Evolutionary conservation across 2,329 filamentous ascomycete genomes (phyloP).

Genomic region (Aspergillus neotritici): DNA sequence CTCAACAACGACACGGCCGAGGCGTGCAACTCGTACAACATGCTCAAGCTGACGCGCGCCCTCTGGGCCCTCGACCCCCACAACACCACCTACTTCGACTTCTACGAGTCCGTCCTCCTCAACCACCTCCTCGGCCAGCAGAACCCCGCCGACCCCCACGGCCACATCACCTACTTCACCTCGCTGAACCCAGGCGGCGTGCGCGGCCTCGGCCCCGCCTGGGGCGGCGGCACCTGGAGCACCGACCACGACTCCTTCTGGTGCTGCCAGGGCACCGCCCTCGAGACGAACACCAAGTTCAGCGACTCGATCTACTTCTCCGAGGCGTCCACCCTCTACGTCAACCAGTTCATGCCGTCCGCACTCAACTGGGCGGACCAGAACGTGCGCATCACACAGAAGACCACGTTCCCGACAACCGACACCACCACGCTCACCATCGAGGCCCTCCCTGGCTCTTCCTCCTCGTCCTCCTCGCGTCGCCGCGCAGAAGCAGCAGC

Average conservation of each 20-base stretch:
- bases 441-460: too few relatives aligned
- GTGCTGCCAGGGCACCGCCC: slow-evolving; percentile 50
- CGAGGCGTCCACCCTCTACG: slow-evolving; percentile 39
- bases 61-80: slow-evolving; percentile 44
- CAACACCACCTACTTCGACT: slow-evolving; percentile 47
- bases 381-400: slow-evolving; percentile 40
- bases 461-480: too few relatives aligned
- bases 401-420: slow-evolving; percentile 39
- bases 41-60: slow-evolving; percentile 52
- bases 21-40: slow-evolving; percentile 53
- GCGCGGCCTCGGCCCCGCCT: slow-evolving; percentile 48
- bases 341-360: slow-evolving; percentile 49
- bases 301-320: slow-evolving; percentile 51
- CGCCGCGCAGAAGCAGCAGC: too few relatives aligned
- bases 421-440: slow-evolving; percentile 41
- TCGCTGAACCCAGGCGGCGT: slow-evolving; percentile 45
- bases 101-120: slow-evolving; percentile 47
- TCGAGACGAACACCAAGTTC: slow-evolving; percentile 52
- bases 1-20: slow-evolving; percentile 47
- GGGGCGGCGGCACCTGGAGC: slow-evolving; percentile 52
- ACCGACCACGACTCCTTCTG: slow-evolving; percentile 51
- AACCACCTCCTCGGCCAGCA: slow-evolving; percentile 51
- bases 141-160: slow-evolving; percentile 41
- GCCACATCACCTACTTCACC: slow-evolving; percentile 52
- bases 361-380: slow-evolving; percentile 42